Percentiles rank a stretch among this genome's conserved stretches.
phyloP scores from a whole-genome alignment of 331 rosid genomes.

The Quercus lobata region DNA sequence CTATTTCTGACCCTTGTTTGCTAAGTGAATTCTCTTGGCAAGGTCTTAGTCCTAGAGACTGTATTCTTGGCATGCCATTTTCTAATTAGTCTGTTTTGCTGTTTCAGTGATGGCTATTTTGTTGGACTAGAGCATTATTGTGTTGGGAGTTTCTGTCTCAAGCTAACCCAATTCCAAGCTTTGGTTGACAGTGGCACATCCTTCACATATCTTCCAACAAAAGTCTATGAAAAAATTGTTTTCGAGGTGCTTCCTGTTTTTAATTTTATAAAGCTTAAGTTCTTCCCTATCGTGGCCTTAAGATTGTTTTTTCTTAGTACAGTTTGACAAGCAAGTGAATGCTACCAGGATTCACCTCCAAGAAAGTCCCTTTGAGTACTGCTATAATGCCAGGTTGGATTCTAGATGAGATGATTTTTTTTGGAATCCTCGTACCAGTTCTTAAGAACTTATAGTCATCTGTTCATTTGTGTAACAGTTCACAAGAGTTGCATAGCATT shows the following conservation, averaged over 20 bases:
- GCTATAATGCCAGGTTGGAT: constrained; percentile 50
- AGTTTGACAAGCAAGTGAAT: constrained; percentile 57
- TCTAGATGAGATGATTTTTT: not conserved
- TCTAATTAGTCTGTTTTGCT: constrained; percentile 18
- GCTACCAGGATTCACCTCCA: constrained; percentile 26
- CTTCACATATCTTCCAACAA: constrained; percentile 51
- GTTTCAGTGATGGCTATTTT: constrained; percentile 30
- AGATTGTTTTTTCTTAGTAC: constrained; percentile 16
- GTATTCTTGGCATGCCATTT: not conserved
- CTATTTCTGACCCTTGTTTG: constrained; percentile 5
- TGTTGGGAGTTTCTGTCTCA: constrained; percentile 43
- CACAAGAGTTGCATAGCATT: constrained; percentile 25
- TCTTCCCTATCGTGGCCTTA: constrained; percentile 21
- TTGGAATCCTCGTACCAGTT: not conserved
- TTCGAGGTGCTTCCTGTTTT: constrained; percentile 32
- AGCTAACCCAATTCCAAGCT: constrained; percentile 33
- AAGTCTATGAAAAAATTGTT: constrained; percentile 35
- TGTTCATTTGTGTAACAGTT: constrained; percentile 33
- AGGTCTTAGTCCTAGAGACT: not conserved
- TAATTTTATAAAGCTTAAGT: not conserved
- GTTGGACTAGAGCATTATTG: constrained; percentile 49
- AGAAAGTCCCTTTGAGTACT: constrained; percentile 39
- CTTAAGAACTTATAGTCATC: constrained; percentile 12
- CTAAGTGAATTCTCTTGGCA: not conserved
- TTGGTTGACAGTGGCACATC: constrained; percentile 53